phyloP scores from a whole-genome alignment of 2,329 filamentous ascomycete genomes.

The Iodosphaeria phyllophila region DNA sequence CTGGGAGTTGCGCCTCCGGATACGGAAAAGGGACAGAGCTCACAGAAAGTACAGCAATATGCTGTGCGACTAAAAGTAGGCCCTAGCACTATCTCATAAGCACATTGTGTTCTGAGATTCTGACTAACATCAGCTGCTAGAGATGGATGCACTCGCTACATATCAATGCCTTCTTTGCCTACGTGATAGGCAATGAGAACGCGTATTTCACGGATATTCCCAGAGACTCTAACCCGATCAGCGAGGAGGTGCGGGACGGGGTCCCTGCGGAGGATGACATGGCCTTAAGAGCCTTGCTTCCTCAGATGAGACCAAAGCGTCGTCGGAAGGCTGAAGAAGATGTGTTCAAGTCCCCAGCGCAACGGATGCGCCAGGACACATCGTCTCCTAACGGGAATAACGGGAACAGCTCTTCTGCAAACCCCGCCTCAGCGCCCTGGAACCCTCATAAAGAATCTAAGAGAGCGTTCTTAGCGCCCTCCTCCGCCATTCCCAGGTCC shows the following conservation, averaged over 20 bases:
- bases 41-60: constrained; percentile 90
- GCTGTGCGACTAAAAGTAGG: constrained; percentile 72
- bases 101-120: constrained; percentile 13
- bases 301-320: constrained; percentile 48
- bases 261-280: constrained; percentile 77
- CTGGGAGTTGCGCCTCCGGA: constrained; percentile 80
- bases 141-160: constrained; percentile 97
- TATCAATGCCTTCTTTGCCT: constrained; percentile 87
- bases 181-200: constrained; percentile 59
- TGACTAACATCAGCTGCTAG: constrained; percentile 17
- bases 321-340: constrained; percentile 46
- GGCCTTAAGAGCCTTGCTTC: constrained; percentile 65
- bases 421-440: constrained; percentile 32
- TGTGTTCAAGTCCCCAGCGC: constrained; percentile 27
- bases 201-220: constrained; percentile 67
- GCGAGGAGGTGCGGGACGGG: constrained; percentile 54
- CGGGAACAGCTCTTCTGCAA: constrained; percentile 21
- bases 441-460: constrained; percentile 24
- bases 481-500: too few relatives aligned
- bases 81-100: background rate
- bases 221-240: constrained; percentile 38
- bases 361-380: constrained; percentile 40
- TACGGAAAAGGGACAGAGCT: constrained; percentile 66
- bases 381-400: constrained; percentile 16
- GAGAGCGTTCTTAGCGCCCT: constrained; percentile 16